Evolutionary conservation across 2,329 filamentous ascomycete genomes (phyloP).

Genomic region (Thelonectria discophora): DNA sequence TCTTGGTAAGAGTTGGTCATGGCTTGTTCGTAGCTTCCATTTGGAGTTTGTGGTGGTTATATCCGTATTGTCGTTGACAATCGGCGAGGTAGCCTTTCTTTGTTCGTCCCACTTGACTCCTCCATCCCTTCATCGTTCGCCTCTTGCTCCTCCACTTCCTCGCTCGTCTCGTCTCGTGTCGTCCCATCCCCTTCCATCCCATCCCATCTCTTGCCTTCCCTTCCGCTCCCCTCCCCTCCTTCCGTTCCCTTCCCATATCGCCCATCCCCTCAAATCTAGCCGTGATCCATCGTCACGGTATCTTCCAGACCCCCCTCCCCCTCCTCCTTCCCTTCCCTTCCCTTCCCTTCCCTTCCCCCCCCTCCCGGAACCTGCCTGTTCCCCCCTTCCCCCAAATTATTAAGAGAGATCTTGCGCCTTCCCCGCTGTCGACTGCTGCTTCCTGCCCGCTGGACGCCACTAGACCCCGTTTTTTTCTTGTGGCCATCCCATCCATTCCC

Average conservation of each 20-base stretch:
- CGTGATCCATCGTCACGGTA: conserved; percentile 18
- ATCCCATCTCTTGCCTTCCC: conserved; percentile 13
- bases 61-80: no score
- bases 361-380: conserved; percentile 10
- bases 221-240: conserved; percentile 12
- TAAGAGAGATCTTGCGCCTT: conserved; percentile 15
- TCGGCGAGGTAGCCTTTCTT: no score
- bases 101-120: conserved; percentile 28
- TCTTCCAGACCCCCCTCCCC: conserved; percentile 15
- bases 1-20: no score
- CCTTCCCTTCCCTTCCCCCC: conserved; percentile 7
- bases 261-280: neutral
- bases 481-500: conserved; percentile 9
- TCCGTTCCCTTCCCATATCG: conserved; percentile 16
- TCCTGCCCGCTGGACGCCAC: conserved; percentile 25
- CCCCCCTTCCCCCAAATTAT: no score
- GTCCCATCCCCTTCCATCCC: neutral
- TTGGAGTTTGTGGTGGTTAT: no score
- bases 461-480: conserved; percentile 23
- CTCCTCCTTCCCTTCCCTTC: conserved; percentile 15
- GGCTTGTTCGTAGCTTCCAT: no score
- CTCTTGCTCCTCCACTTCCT: neutral
- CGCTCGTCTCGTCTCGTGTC: neutral
- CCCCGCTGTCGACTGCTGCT: conserved; percentile 21
- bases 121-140: no score